Conservation (phyloP, 2,329 filamentous ascomycete species). For the Arthrocladium fulminans region DNA sequence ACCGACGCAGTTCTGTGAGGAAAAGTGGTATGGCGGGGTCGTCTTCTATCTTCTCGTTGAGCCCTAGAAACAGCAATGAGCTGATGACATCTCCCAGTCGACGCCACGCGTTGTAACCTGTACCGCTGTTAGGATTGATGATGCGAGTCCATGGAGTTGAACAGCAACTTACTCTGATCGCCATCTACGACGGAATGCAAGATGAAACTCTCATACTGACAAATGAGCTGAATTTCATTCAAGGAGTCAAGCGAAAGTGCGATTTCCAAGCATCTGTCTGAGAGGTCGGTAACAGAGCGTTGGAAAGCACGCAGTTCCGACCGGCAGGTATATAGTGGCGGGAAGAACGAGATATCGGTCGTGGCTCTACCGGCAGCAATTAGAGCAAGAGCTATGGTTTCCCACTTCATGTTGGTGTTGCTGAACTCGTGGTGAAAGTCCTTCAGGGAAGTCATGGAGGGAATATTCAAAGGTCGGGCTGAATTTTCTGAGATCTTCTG, state of each 20-base stretch:
- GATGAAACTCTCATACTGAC: conserved; percentile 43
- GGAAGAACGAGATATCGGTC: not conserved
- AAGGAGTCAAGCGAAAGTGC: conserved; percentile 23
- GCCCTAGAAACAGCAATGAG: conserved; percentile 26
- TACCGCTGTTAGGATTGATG: no score
- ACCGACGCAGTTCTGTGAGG: conserved; percentile 25
- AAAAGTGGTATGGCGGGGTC: not conserved
- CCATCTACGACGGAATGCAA: conserved; percentile 37
- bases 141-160: no score
- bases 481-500: not conserved
- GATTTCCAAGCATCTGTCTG: no score
- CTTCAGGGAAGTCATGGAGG: not conserved
- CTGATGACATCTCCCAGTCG: conserved; percentile 39
- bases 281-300: not conserved
- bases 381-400: not conserved
- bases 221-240: conserved; percentile 38
- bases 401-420: not conserved
- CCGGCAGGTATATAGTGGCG: not conserved
- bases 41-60: not conserved
- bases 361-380: not conserved
- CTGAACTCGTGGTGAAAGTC: not conserved
- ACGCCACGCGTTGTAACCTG: no score
- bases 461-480: not conserved
- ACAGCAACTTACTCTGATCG: conserved; percentile 41
- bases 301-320: not conserved